Evolutionary conservation across 1,139 yeast genomes (phyloP), one percentile per base, ranked within the genome.

Genomic region (Pichia sp.): DNA sequence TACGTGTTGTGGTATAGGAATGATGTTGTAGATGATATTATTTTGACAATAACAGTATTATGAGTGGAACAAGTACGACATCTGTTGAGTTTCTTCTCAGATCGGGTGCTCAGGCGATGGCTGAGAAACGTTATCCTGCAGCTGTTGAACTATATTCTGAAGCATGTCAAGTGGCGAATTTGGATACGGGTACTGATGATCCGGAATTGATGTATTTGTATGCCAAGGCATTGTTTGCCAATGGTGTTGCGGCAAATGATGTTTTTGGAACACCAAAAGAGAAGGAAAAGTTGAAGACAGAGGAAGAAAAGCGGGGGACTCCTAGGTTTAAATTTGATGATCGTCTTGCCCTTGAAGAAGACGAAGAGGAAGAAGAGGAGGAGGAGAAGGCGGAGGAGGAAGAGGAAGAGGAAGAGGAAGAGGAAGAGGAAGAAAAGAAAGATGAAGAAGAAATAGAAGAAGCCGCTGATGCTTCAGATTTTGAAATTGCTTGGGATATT

Each of bases 401-500:
- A 11, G 64, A 56, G 3, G 45, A 44, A 5, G 45, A 42, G 2
- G 63, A 56, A 7, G 56, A 49, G 3, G 56, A 50, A 5, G 63
- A 50, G 5, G 46, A 41, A 7, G 60, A 56, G 3, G 36, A 31
- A 22, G 49, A 38, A 15, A 37, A 28, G 6, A 64, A 53, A 23
- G 62, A 54, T 16, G 50, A 48, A 15, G 69, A 63, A 18, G 77
- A 66, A 33, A 75, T 68, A 25, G 77, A 74, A 31, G 82, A 79
- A 52, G n/a, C n/a, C n/a, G n/a, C n/a, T n/a, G n/a, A n/a, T n/a
- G n/a, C n/a, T n/a, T 70, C 77, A 27, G 96, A 87, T 56, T 82
- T 88, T 56, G 94, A 83, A 57, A 72, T 80, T 20, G 94, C 95
- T 0, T 87, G 95, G 95, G 91, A 82, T 46, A 76, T 86, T 18